Base-by-base conservation (phyloP, 2,329 filamentous ascomycete species). In the Fusarium illudens region DNA sequence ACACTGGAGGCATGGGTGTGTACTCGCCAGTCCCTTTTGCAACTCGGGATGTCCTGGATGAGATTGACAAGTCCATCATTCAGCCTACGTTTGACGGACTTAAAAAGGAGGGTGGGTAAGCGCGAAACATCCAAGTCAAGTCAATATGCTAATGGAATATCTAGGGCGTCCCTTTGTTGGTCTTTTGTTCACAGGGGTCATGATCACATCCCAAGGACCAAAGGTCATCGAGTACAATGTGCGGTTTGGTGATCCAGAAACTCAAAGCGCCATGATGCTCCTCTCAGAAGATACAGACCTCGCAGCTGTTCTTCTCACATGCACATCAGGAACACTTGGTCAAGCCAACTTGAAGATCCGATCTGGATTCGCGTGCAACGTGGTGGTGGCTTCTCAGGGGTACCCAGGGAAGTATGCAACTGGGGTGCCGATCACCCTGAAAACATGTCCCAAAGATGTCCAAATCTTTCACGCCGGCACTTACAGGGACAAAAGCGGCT, bases 401-500 rank as follows among this genome's bases (percentile, higher is more conserved):
- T 97, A 97, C 76, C 94, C 94, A 6, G 91, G 89, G 52, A 81
- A 85, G 2, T 97, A 97, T 77, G 84, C 85, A 34, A 96, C 94
- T 79, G 92, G 92, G 39, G 90, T 80, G 33, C 80, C 76, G 67
- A 88, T 83, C 76, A 78, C 72, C 39, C 79, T 87, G 12, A 69
- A 70, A 12, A 69, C 73, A 34, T 79, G 77, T 55, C 81, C 76
- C 44, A 55, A 62, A 12, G 82, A 84, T 64, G 90, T 87, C 65
- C 86, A 90, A 60, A 86, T 96, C 59, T 97, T 97, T 85, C 94
- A 97, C 76, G 94, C 94, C 4, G 94, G 94, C 20, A 97, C 94
- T 4, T 83, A 84, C 20, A 74, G 90, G 13, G 80, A 84, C 10
- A 79, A 72, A 6, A 66, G 87, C 44, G 84, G 81, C 7, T 81